A percentile compares a stretch with the other conserved stretches of the same genome.
phyloP scores from a whole-genome alignment of 164 flowering plant genomes.

The Annona squamosa region DNA sequence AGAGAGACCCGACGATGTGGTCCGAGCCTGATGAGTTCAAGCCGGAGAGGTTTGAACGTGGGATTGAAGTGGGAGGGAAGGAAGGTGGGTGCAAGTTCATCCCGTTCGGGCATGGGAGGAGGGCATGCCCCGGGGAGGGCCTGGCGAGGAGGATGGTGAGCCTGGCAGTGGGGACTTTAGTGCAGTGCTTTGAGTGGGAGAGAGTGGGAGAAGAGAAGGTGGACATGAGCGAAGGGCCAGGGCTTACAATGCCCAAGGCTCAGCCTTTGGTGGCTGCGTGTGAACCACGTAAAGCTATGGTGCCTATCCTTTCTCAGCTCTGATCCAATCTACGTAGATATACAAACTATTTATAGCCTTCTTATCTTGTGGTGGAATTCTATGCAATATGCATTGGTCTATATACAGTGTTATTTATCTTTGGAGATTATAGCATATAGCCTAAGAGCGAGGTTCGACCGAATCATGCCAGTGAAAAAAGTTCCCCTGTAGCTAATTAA shows the following conservation, averaged over 20 bases:
- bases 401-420: too few relatives aligned
- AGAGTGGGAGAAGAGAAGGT: constrained; percentile 6
- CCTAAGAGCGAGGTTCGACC: too few relatives aligned
- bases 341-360: too few relatives aligned
- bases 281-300: constrained; percentile 3
- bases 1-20: constrained; percentile 40
- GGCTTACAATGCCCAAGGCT: constrained; percentile 14
- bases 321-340: background rate
- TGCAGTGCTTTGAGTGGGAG: constrained; percentile 14
- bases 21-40: constrained; percentile 33
- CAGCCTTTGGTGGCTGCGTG: constrained; percentile 10
- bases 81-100: constrained; percentile 11
- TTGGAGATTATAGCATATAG: too few relatives aligned
- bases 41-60: constrained; percentile 46
- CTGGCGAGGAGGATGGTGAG: constrained; percentile 12
- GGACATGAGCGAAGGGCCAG: constrained; percentile 9
- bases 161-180: constrained; percentile 3
- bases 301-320: constrained; percentile 8
- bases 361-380: too few relatives aligned
- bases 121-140: constrained; percentile 18
- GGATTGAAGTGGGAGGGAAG: constrained; percentile 3
- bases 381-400: too few relatives aligned
- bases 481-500: too few relatives aligned
- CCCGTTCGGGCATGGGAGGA: constrained; percentile 23
- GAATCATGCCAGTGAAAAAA: too few relatives aligned